Percentiles rank a stretch among this genome's conserved stretches.
Conservation (phyloP, 768 basidiomycete genomes). For the Candolleomyces efflorescens region DNA sequence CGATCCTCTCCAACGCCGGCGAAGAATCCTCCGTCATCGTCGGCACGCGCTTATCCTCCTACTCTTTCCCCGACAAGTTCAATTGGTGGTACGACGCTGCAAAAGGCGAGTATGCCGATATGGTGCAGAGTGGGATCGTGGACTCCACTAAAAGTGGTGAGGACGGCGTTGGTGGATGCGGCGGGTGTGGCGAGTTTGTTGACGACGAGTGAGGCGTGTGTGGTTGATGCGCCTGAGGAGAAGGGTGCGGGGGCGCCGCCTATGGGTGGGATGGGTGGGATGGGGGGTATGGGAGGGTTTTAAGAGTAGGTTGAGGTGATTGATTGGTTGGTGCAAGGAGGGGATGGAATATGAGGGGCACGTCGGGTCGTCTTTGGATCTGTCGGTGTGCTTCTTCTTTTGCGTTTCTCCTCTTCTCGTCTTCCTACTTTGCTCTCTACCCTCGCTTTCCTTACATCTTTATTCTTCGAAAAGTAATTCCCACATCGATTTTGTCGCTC, state of each 20-base stretch:
- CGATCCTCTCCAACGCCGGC: slow-evolving; percentile 91
- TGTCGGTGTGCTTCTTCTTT: no score
- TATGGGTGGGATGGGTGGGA: slow-evolving; percentile 37
- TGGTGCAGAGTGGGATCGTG: slow-evolving; percentile 92
- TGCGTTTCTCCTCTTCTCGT: no score
- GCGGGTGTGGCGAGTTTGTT: slow-evolving; percentile 89
- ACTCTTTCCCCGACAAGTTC: slow-evolving; percentile 69
- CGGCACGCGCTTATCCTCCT: slow-evolving; percentile 71
- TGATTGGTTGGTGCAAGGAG: no score
- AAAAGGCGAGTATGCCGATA: slow-evolving; percentile 90
- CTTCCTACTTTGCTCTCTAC: no score
- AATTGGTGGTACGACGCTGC: slow-evolving; percentile 87
- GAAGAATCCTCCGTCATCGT: slow-evolving; percentile 94
- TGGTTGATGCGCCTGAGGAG: slow-evolving; percentile 89
- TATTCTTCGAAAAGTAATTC: no score
- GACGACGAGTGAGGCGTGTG: slow-evolving; percentile 89
- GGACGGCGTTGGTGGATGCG: slow-evolving; percentile 90
- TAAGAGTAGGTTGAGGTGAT: no score
- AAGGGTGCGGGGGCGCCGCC: slow-evolving; percentile 39
- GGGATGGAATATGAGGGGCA: no score
- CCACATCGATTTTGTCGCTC: no score
- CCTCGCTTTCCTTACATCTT: no score
- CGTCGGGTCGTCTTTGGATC: no score
- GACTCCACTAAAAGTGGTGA: slow-evolving; percentile 95
- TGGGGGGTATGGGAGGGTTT: slow-evolving; percentile 24